Evolutionary conservation across 306 rosid genomes (phyloP), one percentile per base, ranked within the genome.

Genomic region (Myrica gale): DNA sequence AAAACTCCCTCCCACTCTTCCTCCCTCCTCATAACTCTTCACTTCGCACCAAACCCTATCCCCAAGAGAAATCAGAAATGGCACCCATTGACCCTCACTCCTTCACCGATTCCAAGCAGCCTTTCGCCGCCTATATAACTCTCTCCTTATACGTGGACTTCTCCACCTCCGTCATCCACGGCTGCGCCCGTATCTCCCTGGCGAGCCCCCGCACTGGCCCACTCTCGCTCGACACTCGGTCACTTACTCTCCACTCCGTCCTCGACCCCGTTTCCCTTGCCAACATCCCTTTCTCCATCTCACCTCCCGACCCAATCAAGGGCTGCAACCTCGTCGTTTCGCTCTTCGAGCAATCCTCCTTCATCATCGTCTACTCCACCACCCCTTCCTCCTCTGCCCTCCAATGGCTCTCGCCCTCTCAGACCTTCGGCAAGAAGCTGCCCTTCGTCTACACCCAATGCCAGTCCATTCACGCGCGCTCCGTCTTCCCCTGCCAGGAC

Each of bases 371-470:
- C 7, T 95, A 50, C 91, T 39, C 89, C 75, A 89, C 97, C 32
- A 75, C 93, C 19, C 93, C 97, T 12, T 80, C 92, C 7, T 83
- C 97, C 37, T 90, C 99, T 0, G 99, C 99, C 0, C 93, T 95
- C 10, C 99, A 95, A 48, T 92, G 99, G 99, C 91, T 95, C 0
- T 60, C 80, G 0, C 97, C 97, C 4, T 89, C 90, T 0, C 97
- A 95, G 74, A 92, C 99, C 6, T 89, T 85, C 81, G 85, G 85
- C 83, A 90, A 92, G 52, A 46, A 87, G 1, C 73, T 72, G 0
- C 97, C 99, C 0, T 90, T 90, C 16, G 99, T 89, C 20, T 92
- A 92, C 86, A 95, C 99, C 0, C 99, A 95, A 21, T 92, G 99
- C 80, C 99, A 95, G 11, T 84, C 97, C 72, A 92, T 95, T 63